phyloP scores from a whole-genome alignment of 495 filamentous ascomycete species.

The Neurospora africana region DNA sequence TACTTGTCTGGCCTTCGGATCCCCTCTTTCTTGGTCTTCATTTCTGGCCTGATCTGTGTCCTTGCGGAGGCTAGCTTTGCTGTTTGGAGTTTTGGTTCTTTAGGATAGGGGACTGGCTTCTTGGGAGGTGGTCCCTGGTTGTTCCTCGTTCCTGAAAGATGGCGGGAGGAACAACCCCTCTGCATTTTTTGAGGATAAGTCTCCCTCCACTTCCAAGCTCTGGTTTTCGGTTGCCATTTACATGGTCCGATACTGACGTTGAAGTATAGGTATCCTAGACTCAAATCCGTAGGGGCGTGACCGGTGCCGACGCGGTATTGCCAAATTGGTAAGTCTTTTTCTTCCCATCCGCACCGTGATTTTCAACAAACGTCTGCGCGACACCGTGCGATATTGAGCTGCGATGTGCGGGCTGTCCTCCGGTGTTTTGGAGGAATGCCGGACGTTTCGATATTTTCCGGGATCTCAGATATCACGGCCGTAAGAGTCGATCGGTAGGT shows the following conservation, averaged over 20 bases:
- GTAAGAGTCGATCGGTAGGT: not conserved
- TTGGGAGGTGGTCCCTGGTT: conserved; percentile 33
- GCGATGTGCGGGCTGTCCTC: not conserved
- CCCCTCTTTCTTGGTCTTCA: conserved; percentile 9
- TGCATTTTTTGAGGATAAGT: conserved; percentile 57
- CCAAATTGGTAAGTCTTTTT: not conserved
- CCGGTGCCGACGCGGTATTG: not conserved
- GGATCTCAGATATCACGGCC: not conserved
- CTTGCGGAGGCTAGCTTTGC: conserved; percentile 15
- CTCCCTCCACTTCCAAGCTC: conserved; percentile 4
- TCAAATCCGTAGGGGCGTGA: not conserved
- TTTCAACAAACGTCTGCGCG: not conserved
- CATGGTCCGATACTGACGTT: not conserved
- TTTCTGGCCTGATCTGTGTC: conserved; percentile 9
- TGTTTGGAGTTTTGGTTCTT: conserved; percentile 8
- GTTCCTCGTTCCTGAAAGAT: conserved; percentile 27
- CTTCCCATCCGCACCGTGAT: not conserved
- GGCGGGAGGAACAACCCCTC: conserved; percentile 43
- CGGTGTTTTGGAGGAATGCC: not conserved
- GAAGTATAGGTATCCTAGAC: not conserved
- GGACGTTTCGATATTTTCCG: not conserved
- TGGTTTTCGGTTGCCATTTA: not conserved
- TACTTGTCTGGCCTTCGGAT: conserved; percentile 58
- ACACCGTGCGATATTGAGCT: not conserved
- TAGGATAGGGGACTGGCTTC: conserved; percentile 28